Percentiles rank a stretch among this genome's conserved stretches.
These are phyloP conservation scores for Rhipidocladum racemiflorum DNA, from an alignment of 176 grass and related monocot genomes.

Conservation along the genomic window DNA sequence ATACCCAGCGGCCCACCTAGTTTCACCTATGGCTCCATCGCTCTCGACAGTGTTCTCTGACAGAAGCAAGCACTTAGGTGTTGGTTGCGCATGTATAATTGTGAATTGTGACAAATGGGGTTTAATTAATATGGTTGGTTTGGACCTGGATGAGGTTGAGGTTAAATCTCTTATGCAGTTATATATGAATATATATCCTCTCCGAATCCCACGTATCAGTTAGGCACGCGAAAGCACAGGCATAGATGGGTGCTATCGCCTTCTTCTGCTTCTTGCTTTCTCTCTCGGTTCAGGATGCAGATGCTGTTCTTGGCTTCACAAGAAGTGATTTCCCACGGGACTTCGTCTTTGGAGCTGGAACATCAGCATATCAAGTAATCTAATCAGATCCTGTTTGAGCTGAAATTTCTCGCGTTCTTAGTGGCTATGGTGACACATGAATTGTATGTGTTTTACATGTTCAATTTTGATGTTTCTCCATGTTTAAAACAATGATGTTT, in stretches of 20 bases:
- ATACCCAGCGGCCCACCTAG: too few relatives aligned
- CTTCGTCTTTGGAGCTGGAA: conserved; percentile 36
- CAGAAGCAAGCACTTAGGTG: too few relatives aligned
- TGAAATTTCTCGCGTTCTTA: background rate
- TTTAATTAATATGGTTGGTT: background rate
- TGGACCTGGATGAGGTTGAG: background rate
- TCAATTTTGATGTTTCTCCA: background rate
- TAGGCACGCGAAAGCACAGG: too few relatives aligned
- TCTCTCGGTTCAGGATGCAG: background rate
- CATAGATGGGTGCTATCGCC: background rate
- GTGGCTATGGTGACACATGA: too few relatives aligned
- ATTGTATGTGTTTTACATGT: background rate
- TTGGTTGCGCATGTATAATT: background rate
- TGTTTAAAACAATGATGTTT: too few relatives aligned
- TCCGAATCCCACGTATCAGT: background rate
- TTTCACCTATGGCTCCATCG: too few relatives aligned
- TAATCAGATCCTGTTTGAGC: background rate
- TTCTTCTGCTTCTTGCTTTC: background rate
- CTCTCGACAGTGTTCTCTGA: too few relatives aligned
- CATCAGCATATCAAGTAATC: conserved; percentile 32
- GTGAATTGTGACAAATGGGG: background rate
- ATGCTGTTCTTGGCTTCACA: conserved; percentile 7
- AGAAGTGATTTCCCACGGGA: conserved; percentile 15
- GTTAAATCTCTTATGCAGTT: background rate
- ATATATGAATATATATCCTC: background rate